Conservation (phyloP, 208 protist species). For the Phytomonas serpens region DNA sequence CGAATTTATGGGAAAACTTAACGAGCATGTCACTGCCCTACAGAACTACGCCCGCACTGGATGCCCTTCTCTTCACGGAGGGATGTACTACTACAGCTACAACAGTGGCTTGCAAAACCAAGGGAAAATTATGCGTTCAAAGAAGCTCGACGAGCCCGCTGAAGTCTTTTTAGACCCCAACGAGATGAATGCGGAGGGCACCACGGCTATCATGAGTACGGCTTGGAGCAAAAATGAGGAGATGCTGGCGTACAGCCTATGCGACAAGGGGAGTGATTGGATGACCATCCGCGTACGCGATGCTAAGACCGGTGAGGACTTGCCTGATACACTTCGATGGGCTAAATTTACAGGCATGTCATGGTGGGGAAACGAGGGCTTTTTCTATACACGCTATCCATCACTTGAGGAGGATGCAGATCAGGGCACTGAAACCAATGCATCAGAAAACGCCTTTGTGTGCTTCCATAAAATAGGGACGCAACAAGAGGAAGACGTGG, state of each 20-base stretch:
- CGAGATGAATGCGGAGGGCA: constrained; percentile 80
- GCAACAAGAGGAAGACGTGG: constrained; percentile 66
- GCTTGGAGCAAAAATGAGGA: constrained; percentile 72
- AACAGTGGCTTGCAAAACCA: constrained; percentile 92
- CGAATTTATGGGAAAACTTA: constrained; percentile 47
- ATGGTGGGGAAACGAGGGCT: constrained; percentile 81
- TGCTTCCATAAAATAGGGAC: constrained; percentile 88
- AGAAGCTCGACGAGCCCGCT: constrained; percentile 18
- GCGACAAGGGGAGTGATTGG: constrained; percentile 91
- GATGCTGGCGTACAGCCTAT: constrained; percentile 79
- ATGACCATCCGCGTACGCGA: constrained; percentile 64
- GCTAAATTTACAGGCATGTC: constrained; percentile 86
- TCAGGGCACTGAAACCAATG: constrained; percentile 86
- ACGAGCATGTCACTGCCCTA: constrained; percentile 32
- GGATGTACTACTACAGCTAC: constrained; percentile 82
- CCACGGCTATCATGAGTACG: constrained; percentile 40
- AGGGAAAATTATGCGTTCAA: constrained; percentile 54
- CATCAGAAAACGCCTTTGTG: constrained; percentile 59
- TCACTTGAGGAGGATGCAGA: constrained; percentile 45
- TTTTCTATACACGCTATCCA: constrained; percentile 91
- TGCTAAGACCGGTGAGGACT: constrained; percentile 39
- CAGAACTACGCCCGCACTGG: constrained; percentile 80
- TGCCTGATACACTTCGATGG: constrained; percentile 76
- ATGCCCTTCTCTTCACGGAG: constrained; percentile 43
- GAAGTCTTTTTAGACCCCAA: constrained; percentile 90